Evolutionary conservation across 2,329 filamentous ascomycete species (phyloP).

Genomic region (Tolypocladium endophyticum): DNA sequence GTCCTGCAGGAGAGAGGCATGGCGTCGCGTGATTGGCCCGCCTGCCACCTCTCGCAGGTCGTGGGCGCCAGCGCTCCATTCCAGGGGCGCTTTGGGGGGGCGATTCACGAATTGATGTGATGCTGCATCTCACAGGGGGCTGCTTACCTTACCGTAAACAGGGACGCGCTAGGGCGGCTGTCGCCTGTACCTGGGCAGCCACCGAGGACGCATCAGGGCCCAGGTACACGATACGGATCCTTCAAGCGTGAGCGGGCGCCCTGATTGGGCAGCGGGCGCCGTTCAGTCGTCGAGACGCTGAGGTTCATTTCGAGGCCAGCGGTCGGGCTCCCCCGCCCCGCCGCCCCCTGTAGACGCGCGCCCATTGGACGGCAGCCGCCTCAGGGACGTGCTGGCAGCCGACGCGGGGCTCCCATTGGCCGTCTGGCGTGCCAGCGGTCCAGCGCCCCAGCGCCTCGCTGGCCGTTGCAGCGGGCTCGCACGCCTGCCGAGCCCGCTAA

Average conservation of each 20-base stretch:
- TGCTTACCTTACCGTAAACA: too few species aligned
- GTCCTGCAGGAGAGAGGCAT: background rate
- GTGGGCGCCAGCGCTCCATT: background rate
- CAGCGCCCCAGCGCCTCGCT: background rate
- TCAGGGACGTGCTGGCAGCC: background rate
- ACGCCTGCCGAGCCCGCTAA: background rate
- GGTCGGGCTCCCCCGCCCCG: background rate
- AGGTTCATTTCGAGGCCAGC: background rate
- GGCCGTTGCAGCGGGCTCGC: background rate
- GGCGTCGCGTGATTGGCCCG: background rate
- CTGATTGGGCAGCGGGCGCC: background rate
- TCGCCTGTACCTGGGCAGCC: background rate
- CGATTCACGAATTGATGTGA: background rate
- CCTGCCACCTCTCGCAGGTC: background rate
- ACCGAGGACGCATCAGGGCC: background rate
- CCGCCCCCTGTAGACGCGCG: background rate
- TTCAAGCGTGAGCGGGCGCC: background rate
- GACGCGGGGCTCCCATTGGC: background rate
- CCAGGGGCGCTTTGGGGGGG: background rate
- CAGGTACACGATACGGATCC: background rate
- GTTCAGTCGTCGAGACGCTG: background rate
- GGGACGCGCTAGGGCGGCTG: background rate
- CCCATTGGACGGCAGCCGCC: background rate
- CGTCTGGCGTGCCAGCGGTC: background rate
- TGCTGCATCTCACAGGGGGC: constrained; percentile 1